Evolutionary conservation across 495 filamentous ascomycete genomes (phyloP), one percentile per base, ranked within the genome.

Genomic region (Penicillium daleae): DNA sequence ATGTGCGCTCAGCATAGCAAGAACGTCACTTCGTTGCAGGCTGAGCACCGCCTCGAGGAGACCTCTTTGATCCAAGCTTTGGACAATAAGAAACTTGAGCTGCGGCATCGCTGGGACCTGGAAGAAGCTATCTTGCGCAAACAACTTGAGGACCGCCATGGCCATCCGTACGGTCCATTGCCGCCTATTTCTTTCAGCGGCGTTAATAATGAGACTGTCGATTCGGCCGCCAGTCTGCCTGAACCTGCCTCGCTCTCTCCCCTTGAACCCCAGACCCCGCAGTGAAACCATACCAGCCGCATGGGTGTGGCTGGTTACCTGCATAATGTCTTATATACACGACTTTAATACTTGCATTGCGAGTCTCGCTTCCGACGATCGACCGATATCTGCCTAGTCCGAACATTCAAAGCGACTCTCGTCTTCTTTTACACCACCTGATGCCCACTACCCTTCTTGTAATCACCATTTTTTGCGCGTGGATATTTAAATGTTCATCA

Each of bases 41-140:
- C 50, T 15, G 79, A 84, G 19, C 80, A 81, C 54, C 74, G 76
- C 32, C 58, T 68, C 13, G 87, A 91, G 63, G 87, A 87, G 62
- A 70, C 80, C 8, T 73, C 71, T 4, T 62, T 87, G 13, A 60
- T 77, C 7, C 74, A 74, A 15, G 72, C 78, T 0, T 81, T 91
- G 57, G 68, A 74, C 3, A 74, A 76, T 42, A 82, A 86, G 62
- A 84, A 81, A 72, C 71, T 64, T 2, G 76, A 73, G 51, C 67
- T 93, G 8, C 70, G 74, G 24, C 71, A 70, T 44, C 75, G 87
- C 46, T 92, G 90, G 90, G 71, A 75, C 56, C 63, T 92, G n/a
- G 82, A 83, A 59, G 84, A 82, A 61, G 87, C 88, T 61, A 82
- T 92, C 26, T 61, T 88, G 65, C 79, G 87, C 22, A 82, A 79